Base-by-base conservation (phyloP, 768 basidiomycete genomes). In the Tulasnella sp. region DNA sequence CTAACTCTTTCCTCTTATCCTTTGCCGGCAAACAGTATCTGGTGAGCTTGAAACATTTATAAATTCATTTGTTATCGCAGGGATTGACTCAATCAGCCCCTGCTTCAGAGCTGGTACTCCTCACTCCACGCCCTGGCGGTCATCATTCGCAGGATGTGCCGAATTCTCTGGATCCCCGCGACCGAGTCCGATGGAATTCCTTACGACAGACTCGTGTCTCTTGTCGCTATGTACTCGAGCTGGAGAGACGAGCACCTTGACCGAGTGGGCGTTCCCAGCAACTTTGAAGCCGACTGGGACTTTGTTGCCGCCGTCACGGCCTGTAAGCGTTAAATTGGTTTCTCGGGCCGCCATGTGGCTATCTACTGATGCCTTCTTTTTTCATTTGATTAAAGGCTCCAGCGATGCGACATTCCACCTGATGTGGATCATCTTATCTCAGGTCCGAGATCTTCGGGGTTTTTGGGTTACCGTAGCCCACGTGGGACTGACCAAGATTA, bases 381-480 rank as follows among this genome's bases (percentile, higher is more conserved):
- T 42, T 48, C 39, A 39, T 42, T 87, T 87, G 74, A n/a, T n/a
- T 78, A 87, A 87, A 86, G 93, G 93, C 82, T 92, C 93, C 27
- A 94, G 93, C 83, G 94, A 96, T 83, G 93, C 94, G 39, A 94
- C 93, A 39, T 97, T 94, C 84, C 96, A 98, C 85, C 90, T 93
- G 82, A 92, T 97, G 90, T 97, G 94, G 78, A 79, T 79, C 71
- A 79, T 79, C 27, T 38, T 79, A 34, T 44, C 78, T 40, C 78
- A 79, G 78, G 75, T 76, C 39, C 38, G 75, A 42, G 31, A 48
- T 62, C 58, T 38, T 68, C 62, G 62, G 52, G 62, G 24, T 79
- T n/a, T 68, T 58, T 44, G 18, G 16, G 21, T 34, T 46, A 48
- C 38, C 9, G 16, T n/a, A n/a, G n/a, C 52, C 24, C 42, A 68